Percentiles rank a stretch among this genome's conserved stretches.
These are phyloP conservation scores for Magnusiomyces paraingens DNA, from an alignment of 1,139 yeast species.

Conservation along the genomic window DNA sequence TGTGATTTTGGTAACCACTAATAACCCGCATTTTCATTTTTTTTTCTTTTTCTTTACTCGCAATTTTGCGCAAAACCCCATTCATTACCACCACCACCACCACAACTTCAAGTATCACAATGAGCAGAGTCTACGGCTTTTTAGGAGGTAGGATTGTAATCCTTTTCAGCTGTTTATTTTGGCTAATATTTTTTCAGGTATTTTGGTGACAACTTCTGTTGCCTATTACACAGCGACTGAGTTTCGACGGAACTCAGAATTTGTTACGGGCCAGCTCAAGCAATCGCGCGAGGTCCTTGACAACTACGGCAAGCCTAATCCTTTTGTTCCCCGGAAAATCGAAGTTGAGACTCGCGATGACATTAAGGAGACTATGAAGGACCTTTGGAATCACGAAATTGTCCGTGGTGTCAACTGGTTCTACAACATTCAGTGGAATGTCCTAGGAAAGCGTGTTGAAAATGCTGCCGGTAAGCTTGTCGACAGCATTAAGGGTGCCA, in stretches of 20 bases:
- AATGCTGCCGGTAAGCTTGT: constrained; percentile 12
- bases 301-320: constrained; percentile 32
- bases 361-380: constrained; percentile 59
- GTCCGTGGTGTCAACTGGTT: constrained; percentile 59
- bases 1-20: no score
- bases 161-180: background rate
- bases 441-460: constrained; percentile 14
- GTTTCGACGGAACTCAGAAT: constrained; percentile 44
- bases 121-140: constrained; percentile 65
- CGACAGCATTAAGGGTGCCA: constrained; percentile 8
- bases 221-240: constrained; percentile 60
- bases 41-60: background rate
- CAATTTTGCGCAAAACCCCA: background rate
- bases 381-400: constrained; percentile 77
- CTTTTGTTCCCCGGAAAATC: constrained; percentile 20
- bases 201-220: constrained; percentile 55
- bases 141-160: constrained; percentile 40
- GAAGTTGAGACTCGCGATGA: constrained; percentile 42
- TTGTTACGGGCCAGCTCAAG: constrained; percentile 44
- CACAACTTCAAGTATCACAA: constrained; percentile 13
- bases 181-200: constrained; percentile 40
- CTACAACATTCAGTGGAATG: constrained; percentile 30
- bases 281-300: constrained; percentile 46
- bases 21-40: background rate
- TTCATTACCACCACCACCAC: background rate